Evolutionary conservation across 2,329 filamentous ascomycete genomes (phyloP).

Genomic region (Didymella segeticola): DNA sequence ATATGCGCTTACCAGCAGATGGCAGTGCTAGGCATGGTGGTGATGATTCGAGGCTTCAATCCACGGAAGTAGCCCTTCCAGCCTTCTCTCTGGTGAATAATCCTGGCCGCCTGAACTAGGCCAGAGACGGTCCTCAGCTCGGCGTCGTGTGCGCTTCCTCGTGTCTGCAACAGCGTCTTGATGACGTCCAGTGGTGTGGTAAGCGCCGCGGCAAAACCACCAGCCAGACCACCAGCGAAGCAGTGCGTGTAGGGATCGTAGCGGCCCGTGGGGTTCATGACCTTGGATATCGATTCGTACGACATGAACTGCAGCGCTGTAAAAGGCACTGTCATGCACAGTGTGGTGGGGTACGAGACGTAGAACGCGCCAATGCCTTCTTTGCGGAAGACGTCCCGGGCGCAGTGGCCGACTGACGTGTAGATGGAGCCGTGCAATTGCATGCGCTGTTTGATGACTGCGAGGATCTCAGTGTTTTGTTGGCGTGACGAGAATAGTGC

Average conservation of each 20-base stretch:
- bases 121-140: slow-evolving; percentile 88
- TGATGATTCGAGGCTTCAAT: slow-evolving; percentile 87
- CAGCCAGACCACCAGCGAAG: slow-evolving; percentile 87
- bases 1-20: slow-evolving; percentile 82
- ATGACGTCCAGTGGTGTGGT: slow-evolving; percentile 98
- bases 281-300: slow-evolving; percentile 94
- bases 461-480: slow-evolving; percentile 23
- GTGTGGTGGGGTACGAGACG: slow-evolving; percentile 95
- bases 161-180: slow-evolving; percentile 95
- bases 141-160: slow-evolving; percentile 79
- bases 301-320: slow-evolving; percentile 96
- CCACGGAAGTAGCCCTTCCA: slow-evolving; percentile 91
- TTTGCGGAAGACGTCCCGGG: slow-evolving; percentile 81
- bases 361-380: slow-evolving; percentile 95
- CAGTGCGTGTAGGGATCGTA: slow-evolving; percentile 97
- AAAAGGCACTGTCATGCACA: slow-evolving; percentile 98
- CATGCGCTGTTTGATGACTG: slow-evolving; percentile 99
- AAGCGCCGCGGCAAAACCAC: slow-evolving; percentile 89
- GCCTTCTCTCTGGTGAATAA: slow-evolving; percentile 85
- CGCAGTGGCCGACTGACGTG: slow-evolving; percentile 85
- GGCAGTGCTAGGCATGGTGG: slow-evolving; percentile 98
- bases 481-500: background rate
- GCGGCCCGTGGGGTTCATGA: slow-evolving; percentile 83
- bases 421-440: slow-evolving; percentile 97
- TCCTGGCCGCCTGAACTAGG: slow-evolving; percentile 76